Evolutionary conservation across 495 filamentous ascomycete genomes (phyloP).

Genomic region (Penicillium manginii): DNA sequence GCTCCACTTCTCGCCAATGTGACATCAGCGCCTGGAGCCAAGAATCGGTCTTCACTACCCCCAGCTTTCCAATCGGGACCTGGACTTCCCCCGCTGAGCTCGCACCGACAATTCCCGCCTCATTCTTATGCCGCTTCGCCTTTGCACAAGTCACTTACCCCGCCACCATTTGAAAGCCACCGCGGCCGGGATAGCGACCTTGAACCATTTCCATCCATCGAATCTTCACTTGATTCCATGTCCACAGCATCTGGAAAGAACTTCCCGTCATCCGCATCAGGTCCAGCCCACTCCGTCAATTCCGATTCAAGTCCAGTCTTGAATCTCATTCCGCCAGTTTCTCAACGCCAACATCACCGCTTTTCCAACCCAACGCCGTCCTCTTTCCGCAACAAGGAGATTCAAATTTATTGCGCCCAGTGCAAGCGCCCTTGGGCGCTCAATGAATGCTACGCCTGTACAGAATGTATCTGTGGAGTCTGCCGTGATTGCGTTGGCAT

Average conservation of each 20-base stretch:
- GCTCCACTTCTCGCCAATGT: conserved; percentile 46
- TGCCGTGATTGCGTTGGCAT: conserved; percentile 84
- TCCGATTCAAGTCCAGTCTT: conserved; percentile 56
- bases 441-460: conserved; percentile 85
- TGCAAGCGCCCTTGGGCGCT: conserved; percentile 75
- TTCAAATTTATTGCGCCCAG: conserved; percentile 86
- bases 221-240: conserved; percentile 64
- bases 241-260: conserved; percentile 58
- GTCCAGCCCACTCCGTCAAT: conserved; percentile 48
- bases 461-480: conserved; percentile 90
- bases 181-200: conserved; percentile 56
- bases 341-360: conserved; percentile 50
- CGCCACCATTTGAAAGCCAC: conserved; percentile 68
- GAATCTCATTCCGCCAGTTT: conserved; percentile 42
- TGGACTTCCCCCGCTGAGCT: conserved; percentile 43
- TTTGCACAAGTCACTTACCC: conserved; percentile 82
- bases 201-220: conserved; percentile 85
- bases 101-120: conserved; percentile 58
- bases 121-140: conserved; percentile 85
- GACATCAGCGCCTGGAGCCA: conserved; percentile 41
- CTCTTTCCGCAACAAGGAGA: conserved; percentile 52
- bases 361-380: conserved; percentile 53
- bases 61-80: conserved; percentile 54
- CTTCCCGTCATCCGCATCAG: conserved; percentile 63
- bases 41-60: conserved; percentile 78